phyloP scores from a whole-genome alignment of 106 monocot genomes.

The Dendrobium huoshanense region DNA sequence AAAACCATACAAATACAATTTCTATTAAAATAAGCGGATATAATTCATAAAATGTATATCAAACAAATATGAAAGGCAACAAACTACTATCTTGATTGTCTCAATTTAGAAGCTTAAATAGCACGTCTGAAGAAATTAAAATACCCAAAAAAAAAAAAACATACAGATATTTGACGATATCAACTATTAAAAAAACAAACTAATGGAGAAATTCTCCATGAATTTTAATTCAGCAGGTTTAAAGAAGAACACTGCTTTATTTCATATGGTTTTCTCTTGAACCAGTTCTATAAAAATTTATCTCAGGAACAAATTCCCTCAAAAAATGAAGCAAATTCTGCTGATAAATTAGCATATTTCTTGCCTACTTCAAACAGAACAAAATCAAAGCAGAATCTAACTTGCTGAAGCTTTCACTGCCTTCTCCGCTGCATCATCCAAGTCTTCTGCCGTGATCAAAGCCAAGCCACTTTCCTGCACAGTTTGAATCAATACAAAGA shows the following conservation, averaged over 20 bases:
- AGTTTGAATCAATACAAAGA: neutral
- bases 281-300: neutral
- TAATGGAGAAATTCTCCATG: neutral
- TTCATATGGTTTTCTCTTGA: neutral
- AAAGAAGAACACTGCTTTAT: neutral
- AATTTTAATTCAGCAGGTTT: neutral
- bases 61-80: no score
- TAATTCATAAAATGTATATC: no score
- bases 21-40: no score
- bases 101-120: no score
- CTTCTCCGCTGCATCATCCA: slow-evolving; percentile 95
- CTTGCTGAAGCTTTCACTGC: slow-evolving; percentile 66
- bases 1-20: no score
- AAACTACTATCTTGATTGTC: no score
- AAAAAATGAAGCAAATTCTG: neutral
- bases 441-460: slow-evolving; percentile 86
- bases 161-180: no score
- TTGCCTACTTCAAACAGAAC: neutral
- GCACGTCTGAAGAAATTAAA: no score
- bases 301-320: neutral
- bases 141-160: no score
- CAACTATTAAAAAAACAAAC: no score
- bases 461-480: slow-evolving; percentile 89
- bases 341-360: neutral
- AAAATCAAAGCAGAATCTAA: slow-evolving; percentile 9